Evolutionary conservation across 768 basidiomycete genomes (phyloP).

Genomic region (Suillus placidus): DNA sequence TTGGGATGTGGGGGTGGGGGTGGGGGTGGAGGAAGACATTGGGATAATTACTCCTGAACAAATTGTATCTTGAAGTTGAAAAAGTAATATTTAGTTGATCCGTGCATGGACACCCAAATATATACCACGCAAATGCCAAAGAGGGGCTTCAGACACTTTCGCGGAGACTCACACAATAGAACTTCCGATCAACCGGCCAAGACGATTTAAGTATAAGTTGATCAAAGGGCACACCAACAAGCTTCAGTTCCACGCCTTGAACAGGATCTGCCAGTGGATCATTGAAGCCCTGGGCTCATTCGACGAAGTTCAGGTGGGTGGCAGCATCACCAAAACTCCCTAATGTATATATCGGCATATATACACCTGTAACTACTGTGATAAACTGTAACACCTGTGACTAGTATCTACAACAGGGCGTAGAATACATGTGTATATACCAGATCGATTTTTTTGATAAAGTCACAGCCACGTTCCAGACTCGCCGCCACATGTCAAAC

Average conservation of each 20-base stretch:
- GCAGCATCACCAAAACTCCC: no score
- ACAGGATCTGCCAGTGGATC: background rate
- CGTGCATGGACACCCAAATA: background rate
- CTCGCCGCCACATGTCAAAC: no score
- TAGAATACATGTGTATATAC: no score
- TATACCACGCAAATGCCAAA: background rate
- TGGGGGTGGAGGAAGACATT: background rate
- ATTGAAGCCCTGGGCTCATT: background rate
- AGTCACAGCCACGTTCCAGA: no score
- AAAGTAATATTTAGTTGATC: background rate
- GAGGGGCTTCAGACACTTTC: background rate
- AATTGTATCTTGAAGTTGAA: background rate
- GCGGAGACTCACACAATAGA: background rate
- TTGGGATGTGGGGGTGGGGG: background rate
- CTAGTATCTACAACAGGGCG: no score
- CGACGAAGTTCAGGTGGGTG: background rate
- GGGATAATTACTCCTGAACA: background rate
- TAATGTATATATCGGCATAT: no score
- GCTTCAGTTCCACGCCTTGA: background rate
- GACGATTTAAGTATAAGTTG: background rate
- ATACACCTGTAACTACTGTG: no score
- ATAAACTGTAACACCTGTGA: no score
- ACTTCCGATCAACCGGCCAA: background rate
- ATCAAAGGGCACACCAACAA: background rate
- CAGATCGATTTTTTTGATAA: no score